A percentile compares a stretch with the other conserved stretches of the same genome.
Conservation (phyloP, 768 basidiomycete species). For the Agrocybe praecox region DNA sequence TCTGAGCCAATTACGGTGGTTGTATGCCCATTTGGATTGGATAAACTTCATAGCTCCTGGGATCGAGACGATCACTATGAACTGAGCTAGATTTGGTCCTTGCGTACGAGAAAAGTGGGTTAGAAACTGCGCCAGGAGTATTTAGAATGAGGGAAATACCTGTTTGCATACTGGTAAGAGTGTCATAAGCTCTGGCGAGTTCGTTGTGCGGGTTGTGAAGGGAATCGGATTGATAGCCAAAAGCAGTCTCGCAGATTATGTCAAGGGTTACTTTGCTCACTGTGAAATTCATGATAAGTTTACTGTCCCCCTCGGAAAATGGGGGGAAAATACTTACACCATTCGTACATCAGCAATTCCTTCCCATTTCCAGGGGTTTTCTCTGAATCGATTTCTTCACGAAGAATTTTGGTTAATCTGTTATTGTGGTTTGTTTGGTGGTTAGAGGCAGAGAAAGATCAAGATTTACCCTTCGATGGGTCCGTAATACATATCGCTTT, state of each 20-base stretch:
- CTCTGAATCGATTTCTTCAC: conserved; percentile 29
- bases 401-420: conserved; percentile 36
- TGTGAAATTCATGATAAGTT: conserved; percentile 12
- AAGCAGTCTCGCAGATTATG: conserved; percentile 53
- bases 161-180: conserved; percentile 41
- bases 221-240: conserved; percentile 48
- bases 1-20: conserved; percentile 28
- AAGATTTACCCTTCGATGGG: conserved; percentile 41
- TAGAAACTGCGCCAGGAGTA: neutral
- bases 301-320: neutral
- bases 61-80: conserved; percentile 35
- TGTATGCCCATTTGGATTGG: conserved; percentile 36
- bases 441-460: neutral
- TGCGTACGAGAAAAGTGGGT: conserved; percentile 21
- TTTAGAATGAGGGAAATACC: conserved; percentile 14
- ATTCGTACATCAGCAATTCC: conserved; percentile 42
- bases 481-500: conserved; percentile 53
- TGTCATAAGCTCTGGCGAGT: conserved; percentile 48
- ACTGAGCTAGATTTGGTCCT: conserved; percentile 32
- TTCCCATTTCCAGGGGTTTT: conserved; percentile 34
- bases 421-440: neutral
- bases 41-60: conserved; percentile 36
- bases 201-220: conserved; percentile 48
- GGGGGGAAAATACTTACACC: conserved; percentile 37
- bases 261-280: conserved; percentile 57